Evolutionary conservation across 2,329 filamentous ascomycete species (phyloP).

Genomic region (Penicillium sp.): DNA sequence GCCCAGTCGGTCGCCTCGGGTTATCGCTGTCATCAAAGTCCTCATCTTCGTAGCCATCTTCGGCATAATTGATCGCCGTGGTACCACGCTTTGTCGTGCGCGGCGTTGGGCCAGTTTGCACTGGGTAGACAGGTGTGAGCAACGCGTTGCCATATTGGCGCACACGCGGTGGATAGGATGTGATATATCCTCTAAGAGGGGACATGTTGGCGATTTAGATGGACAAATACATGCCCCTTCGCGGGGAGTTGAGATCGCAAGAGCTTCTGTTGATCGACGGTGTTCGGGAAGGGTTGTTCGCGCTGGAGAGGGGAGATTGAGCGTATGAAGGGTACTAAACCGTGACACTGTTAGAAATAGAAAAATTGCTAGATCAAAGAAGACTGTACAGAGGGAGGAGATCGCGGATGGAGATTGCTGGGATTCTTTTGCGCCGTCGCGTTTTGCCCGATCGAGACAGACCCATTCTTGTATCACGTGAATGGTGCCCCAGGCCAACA

Average conservation of each 20-base stretch:
- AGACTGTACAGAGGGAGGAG: neutral
- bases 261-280: conserved; percentile 20
- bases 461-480: conserved; percentile 30
- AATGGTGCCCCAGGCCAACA: conserved; percentile 9
- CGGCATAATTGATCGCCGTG: conserved; percentile 94
- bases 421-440: conserved; percentile 27
- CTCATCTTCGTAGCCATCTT: conserved; percentile 82
- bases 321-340: neutral
- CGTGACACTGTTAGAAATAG: neutral
- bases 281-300: conserved; percentile 16
- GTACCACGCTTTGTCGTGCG: conserved; percentile 97
- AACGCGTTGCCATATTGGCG: conserved; percentile 89
- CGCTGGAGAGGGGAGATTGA: conserved; percentile 2
- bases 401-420: conserved; percentile 3
- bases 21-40: conserved; percentile 62
- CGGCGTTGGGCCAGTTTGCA: conserved; percentile 60
- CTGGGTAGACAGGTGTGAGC: conserved; percentile 73
- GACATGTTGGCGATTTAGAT: conserved; percentile 42
- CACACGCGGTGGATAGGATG: conserved; percentile 84
- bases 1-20: conserved; percentile 65
- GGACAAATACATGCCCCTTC: conserved; percentile 36
- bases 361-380: neutral
- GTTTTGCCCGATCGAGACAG: conserved; percentile 27
- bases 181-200: conserved; percentile 79
- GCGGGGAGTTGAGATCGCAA: conserved; percentile 20